Evolutionary conservation across 2,329 filamentous ascomycete species (phyloP).

Genomic region (Paracamarosporium sp.): DNA sequence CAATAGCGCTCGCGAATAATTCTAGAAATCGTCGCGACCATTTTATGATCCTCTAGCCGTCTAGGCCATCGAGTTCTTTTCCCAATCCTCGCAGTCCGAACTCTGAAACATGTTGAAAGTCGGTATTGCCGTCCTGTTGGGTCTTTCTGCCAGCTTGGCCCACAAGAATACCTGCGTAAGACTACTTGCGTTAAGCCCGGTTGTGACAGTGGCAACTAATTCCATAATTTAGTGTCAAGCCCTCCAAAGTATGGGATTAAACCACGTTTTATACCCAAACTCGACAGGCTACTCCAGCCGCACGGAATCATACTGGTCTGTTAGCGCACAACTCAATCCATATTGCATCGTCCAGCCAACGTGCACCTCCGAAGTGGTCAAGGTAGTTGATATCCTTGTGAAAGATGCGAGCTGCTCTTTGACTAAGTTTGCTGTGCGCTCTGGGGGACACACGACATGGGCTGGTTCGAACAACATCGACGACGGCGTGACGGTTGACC

Average conservation of each 20-base stretch:
- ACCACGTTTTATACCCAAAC: conserved; percentile 19
- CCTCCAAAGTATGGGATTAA: conserved; percentile 21
- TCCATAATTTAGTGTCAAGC: conserved; percentile 23
- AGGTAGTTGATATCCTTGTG: conserved; percentile 19
- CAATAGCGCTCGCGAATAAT: not conserved
- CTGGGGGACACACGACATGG: conserved; percentile 34
- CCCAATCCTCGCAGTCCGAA: not conserved
- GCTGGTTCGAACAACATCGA: conserved; percentile 39
- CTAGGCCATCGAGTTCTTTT: not conserved
- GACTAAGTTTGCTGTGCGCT: conserved; percentile 32
- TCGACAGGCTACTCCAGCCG: conserved; percentile 6
- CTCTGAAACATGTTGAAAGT: not conserved
- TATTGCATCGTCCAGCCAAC: conserved; percentile 39
- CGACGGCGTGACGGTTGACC: conserved; percentile 35
- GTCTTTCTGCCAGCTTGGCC: not conserved
- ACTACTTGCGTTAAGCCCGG: too few relatives aligned
- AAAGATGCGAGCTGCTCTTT: not conserved
- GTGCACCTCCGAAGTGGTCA: conserved; percentile 33
- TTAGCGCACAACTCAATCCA: conserved; percentile 32
- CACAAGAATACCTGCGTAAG: not conserved
- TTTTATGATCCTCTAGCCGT: not conserved
- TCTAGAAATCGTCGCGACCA: not conserved
- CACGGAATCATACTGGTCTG: conserved; percentile 31
- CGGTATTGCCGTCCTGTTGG: not conserved
- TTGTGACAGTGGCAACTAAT: too few relatives aligned